A percentile compares a stretch with the other conserved stretches of the same genome.
Conservation (phyloP, 139 green algal genomes). For the Dunaliella primolecta region DNA sequence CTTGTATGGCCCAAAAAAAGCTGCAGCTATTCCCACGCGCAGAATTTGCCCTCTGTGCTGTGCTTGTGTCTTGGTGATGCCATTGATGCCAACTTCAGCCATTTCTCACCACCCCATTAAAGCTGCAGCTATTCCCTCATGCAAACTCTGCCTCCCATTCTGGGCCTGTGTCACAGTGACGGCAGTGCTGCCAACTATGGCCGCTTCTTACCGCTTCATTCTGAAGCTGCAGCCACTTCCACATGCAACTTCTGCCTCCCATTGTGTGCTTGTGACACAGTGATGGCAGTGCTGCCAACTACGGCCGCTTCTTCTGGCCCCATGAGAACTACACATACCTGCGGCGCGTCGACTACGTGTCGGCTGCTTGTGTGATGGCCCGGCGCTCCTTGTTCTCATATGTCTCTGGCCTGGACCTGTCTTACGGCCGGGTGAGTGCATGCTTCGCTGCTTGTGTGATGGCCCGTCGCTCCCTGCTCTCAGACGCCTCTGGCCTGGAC, state of each 20-base stretch:
- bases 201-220: no score
- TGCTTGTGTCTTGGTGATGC: no score
- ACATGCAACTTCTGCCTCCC: no score
- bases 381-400: slow-evolving; percentile 2
- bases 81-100: no score
- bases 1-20: no score
- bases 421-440: slow-evolving; percentile 10
- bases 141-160: no score
- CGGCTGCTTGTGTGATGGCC: slow-evolving; percentile 27
- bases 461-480: slow-evolving; percentile 1
- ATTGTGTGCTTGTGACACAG: not conserved
- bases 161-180: no score
- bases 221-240: no score
- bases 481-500: slow-evolving; percentile 23
- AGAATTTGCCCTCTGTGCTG: no score
- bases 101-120: no score
- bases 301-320: not conserved
- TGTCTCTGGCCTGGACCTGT: slow-evolving; percentile 21
- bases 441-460: slow-evolving; percentile 33
- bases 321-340: not conserved
- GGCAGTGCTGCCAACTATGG: slow-evolving; percentile 18
- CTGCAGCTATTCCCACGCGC: no score
- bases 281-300: slow-evolving; percentile 21
- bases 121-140: no score
- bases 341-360: slow-evolving; percentile 29